Percentiles rank a stretch among this genome's conserved stretches.
Conservation (phyloP, 2,329 filamentous ascomycete species). For the Alternaria longipes region DNA sequence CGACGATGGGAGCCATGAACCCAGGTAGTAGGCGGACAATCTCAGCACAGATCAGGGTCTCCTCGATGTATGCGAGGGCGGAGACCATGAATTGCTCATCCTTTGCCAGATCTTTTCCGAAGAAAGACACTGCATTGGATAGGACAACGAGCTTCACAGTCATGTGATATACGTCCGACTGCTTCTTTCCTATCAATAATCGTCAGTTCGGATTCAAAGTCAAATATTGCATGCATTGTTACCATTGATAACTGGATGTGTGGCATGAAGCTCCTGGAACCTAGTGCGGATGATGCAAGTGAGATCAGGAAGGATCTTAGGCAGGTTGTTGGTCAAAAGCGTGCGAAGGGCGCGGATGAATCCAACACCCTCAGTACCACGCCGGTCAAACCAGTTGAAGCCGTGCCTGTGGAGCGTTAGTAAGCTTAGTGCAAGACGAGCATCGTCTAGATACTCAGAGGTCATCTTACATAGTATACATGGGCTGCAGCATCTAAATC, state of each 20-base stretch:
- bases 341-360: constrained; percentile 34
- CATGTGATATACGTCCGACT: constrained; percentile 22
- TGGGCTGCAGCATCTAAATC: constrained; percentile 20
- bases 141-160: constrained; percentile 24
- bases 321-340: constrained; percentile 32
- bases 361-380: constrained; percentile 38
- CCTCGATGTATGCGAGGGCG: constrained; percentile 33
- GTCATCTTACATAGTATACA: constrained; percentile 22
- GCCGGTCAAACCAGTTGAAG: constrained; percentile 43
- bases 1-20: constrained; percentile 22
- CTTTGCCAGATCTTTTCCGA: constrained; percentile 27
- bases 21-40: constrained; percentile 29
- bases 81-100: constrained; percentile 36
- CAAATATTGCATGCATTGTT: not conserved
- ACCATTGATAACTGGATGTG: constrained; percentile 13
- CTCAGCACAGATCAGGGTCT: constrained; percentile 38
- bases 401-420: constrained; percentile 35
- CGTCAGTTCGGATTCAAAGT: not conserved
- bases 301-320: constrained; percentile 25
- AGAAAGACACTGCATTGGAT: constrained; percentile 28
- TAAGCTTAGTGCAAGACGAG: not conserved
- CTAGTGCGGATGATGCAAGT: constrained; percentile 20
- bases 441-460: not conserved
- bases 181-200: constrained; percentile 9
- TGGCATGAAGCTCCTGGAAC: constrained; percentile 19